Conservation (phyloP, 495 filamentous ascomycete genomes). For the Podospora pseudoanserina region DNA sequence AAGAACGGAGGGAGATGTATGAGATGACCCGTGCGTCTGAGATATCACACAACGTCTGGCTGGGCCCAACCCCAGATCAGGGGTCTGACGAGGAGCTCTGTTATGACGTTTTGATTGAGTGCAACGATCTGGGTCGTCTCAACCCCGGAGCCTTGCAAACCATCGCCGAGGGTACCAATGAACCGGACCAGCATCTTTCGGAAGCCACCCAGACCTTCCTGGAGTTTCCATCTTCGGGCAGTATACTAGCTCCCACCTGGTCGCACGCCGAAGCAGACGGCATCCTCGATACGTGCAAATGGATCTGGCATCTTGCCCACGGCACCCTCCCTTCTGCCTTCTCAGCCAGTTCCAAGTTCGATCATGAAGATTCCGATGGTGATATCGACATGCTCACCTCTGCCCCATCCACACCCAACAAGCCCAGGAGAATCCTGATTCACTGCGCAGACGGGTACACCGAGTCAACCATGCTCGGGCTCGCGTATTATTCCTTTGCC, state of each 20-base stretch:
- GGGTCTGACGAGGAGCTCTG: conserved; percentile 36
- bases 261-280: conserved; percentile 75
- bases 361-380: conserved; percentile 45
- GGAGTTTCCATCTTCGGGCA: conserved; percentile 90
- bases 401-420: conserved; percentile 20
- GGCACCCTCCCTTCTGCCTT: conserved; percentile 44
- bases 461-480: conserved; percentile 78
- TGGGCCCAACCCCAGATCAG: conserved; percentile 82
- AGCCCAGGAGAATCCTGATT: conserved; percentile 68
- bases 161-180: conserved; percentile 35
- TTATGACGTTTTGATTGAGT: conserved; percentile 79
- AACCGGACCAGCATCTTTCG: conserved; percentile 20
- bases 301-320: conserved; percentile 79
- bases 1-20: conserved; percentile 89
- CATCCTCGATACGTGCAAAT: conserved; percentile 79
- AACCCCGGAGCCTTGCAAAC: conserved; percentile 53
- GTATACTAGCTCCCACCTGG: conserved; percentile 77
- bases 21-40: conserved; percentile 86
- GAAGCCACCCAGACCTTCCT: conserved; percentile 51
- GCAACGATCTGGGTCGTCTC: conserved; percentile 72
- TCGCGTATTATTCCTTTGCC: conserved; percentile 89
- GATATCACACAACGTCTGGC: conserved; percentile 82
- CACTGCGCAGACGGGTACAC: conserved; percentile 97
- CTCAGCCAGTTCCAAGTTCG: conserved; percentile 12
- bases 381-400: conserved; percentile 30